Percentiles rank a stretch among this genome's conserved stretches.
phyloP scores from a whole-genome alignment of 768 basidiomycete genomes.

The Mycena belliarum region DNA sequence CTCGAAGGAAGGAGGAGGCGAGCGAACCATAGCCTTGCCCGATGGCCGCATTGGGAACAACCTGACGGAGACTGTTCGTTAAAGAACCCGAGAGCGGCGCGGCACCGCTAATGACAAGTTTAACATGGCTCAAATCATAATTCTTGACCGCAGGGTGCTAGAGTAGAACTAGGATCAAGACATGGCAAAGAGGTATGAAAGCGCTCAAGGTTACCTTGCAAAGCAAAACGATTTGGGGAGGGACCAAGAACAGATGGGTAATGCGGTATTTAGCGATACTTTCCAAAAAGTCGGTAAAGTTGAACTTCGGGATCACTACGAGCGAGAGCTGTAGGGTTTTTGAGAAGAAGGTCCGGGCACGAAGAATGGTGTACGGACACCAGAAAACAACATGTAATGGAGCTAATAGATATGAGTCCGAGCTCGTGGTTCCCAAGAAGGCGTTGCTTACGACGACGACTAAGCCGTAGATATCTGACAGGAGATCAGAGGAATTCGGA shows the following conservation, averaged over 20 bases:
- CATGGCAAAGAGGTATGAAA: not conserved
- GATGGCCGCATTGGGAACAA: constrained; percentile 60
- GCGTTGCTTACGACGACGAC: constrained; percentile 53
- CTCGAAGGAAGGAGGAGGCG: not conserved
- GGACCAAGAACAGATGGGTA: constrained; percentile 61
- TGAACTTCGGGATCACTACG: constrained; percentile 69
- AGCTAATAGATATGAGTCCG: constrained; percentile 33
- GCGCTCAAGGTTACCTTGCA: constrained; percentile 51
- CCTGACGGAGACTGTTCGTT: constrained; percentile 40
- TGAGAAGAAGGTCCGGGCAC: not conserved
- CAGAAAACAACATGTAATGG: constrained; percentile 54
- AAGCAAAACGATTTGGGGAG: constrained; percentile 65
- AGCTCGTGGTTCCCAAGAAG: not conserved
- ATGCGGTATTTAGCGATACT: constrained; percentile 57
- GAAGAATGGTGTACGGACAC: constrained; percentile 36
- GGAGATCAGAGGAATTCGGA: not conserved
- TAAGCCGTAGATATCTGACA: constrained; percentile 60
- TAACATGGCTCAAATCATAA: constrained; percentile 53
- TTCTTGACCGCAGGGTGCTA: constrained; percentile 55
- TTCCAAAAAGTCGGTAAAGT: constrained; percentile 52
- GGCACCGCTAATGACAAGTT: constrained; percentile 57
- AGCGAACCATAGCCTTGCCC: constrained; percentile 63
- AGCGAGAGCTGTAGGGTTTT: constrained; percentile 45
- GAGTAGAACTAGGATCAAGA: not conserved
- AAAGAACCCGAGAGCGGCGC: constrained; percentile 65